Percentiles rank a stretch among this genome's conserved stretches.
Evolutionary conservation across 2,329 filamentous ascomycete species (phyloP).

Genomic region (Diplodia sapinea): DNA sequence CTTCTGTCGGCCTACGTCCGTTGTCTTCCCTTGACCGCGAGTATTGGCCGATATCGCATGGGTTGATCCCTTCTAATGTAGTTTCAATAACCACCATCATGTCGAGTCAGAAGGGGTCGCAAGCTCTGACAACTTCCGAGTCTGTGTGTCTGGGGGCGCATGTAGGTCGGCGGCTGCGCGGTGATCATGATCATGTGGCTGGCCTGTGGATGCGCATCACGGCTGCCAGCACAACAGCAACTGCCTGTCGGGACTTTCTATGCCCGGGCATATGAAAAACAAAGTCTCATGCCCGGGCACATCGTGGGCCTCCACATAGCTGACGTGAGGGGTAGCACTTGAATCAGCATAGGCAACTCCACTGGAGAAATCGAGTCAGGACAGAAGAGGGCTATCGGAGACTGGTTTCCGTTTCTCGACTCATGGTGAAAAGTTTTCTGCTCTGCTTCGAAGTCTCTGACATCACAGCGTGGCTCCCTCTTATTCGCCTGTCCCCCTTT

Average conservation of each 20-base stretch:
- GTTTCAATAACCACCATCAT: conserved; percentile 20
- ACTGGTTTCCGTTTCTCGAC: conserved; percentile 16
- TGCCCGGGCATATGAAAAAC: conserved; percentile 23
- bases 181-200: conserved; percentile 30
- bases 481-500: conserved; percentile 5
- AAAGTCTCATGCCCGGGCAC: conserved; percentile 18
- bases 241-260: conserved; percentile 13
- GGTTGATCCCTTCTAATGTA: conserved; percentile 5
- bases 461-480: conserved; percentile 10
- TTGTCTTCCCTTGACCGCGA: not conserved
- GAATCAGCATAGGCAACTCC: conserved; percentile 20
- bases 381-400: conserved; percentile 13
- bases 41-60: conserved; percentile 20
- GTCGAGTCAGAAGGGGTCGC: conserved; percentile 9
- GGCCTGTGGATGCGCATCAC: conserved; percentile 15
- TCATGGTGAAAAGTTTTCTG: conserved; percentile 26
- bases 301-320: conserved; percentile 19
- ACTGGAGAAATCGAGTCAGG: conserved; percentile 26
- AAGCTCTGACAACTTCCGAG: conserved; percentile 20
- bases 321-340: conserved; percentile 21
- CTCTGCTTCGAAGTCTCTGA: conserved; percentile 11
- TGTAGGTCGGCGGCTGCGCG: conserved; percentile 17
- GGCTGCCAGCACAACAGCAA: conserved; percentile 19
- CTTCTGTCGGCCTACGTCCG: not conserved
- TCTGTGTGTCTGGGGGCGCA: conserved; percentile 28